Percentiles rank a stretch among this genome's conserved stretches.
These are phyloP conservation scores for Sphaerosporella brunnea DNA, from an alignment of 495 filamentous ascomycete genomes.

Conservation along the genomic window DNA sequence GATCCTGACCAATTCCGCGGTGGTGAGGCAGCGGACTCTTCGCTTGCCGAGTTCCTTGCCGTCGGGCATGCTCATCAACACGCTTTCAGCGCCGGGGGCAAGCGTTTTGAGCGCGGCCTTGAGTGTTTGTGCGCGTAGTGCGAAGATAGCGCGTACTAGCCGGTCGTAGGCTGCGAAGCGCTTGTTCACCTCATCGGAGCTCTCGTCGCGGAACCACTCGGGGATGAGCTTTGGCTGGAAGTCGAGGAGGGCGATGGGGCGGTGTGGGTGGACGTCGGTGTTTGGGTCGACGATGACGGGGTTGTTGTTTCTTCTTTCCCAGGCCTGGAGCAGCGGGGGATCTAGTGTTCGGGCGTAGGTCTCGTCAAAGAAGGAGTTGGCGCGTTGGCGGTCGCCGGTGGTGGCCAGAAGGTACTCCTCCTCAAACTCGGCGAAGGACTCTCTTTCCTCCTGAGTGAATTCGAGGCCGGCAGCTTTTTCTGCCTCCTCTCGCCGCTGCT, in stretches of 20 bases:
- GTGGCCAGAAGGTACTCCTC: not conserved
- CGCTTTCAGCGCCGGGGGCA: slow-evolving; percentile 26
- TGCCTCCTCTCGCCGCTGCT: no score
- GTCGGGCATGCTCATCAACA: slow-evolving; percentile 30
- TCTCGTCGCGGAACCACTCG: slow-evolving; percentile 6
- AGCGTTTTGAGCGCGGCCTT: slow-evolving; percentile 7
- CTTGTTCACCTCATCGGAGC: not conserved
- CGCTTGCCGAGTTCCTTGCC: slow-evolving; percentile 24
- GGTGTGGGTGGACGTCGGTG: slow-evolving; percentile 8
- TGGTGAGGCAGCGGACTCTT: slow-evolving; percentile 29
- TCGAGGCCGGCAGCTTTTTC: not conserved
- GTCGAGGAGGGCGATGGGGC: slow-evolving; percentile 14
- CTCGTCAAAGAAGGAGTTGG: not conserved
- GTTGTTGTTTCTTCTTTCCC: not conserved
- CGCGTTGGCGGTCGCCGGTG: not conserved
- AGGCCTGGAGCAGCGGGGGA: not conserved
- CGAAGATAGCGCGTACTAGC: slow-evolving; percentile 15
- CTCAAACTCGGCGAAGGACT: slow-evolving; percentile 4
- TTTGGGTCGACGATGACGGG: not conserved
- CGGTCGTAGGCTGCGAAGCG: slow-evolving; percentile 15
- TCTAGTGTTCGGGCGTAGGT: not conserved
- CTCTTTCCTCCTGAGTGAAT: not conserved
- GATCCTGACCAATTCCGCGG: slow-evolving; percentile 34
- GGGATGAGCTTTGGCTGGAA: slow-evolving; percentile 10
- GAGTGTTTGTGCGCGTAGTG: slow-evolving; percentile 8